Conservation (phyloP, 2,329 filamentous ascomycete species). For the Monosporascus sp. region DNA sequence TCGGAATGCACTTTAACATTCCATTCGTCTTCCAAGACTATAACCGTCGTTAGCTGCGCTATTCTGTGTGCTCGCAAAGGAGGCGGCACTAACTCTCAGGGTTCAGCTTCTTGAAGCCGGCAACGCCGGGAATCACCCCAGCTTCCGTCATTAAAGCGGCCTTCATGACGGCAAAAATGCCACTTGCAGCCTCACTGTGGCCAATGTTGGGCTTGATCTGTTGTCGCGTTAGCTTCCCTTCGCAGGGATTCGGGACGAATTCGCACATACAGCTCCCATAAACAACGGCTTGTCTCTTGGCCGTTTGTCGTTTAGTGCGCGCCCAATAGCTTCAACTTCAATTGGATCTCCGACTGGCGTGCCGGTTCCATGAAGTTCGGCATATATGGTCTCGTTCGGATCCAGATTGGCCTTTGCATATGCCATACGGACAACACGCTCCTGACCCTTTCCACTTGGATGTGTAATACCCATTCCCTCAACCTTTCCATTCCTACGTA, state of each 20-base stretch:
- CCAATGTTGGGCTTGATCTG: constrained; percentile 19
- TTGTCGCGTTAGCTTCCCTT: too few species aligned
- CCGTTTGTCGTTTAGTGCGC: constrained; percentile 13
- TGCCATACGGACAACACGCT: constrained; percentile 13
- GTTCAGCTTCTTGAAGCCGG: constrained; percentile 15
- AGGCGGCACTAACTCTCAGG: constrained; percentile 6
- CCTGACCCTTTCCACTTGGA: constrained; percentile 20
- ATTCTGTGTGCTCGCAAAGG: too few species aligned
- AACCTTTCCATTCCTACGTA: constrained; percentile 17
- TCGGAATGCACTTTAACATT: constrained; percentile 10
- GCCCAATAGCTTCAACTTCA: constrained; percentile 14
- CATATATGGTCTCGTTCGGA: constrained; percentile 15
- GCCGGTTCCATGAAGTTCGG: constrained; percentile 21
- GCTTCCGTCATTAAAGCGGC: constrained; percentile 13
- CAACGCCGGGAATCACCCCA: constrained; percentile 10
- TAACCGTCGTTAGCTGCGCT: neutral
- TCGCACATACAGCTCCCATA: constrained; percentile 11
- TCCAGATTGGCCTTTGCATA: constrained; percentile 17
- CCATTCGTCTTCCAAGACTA: constrained; percentile 8
- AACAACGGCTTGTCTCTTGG: constrained; percentile 9
- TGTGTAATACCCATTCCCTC: constrained; percentile 24
- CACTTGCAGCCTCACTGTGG: constrained; percentile 20
- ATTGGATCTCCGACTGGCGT: constrained; percentile 21
- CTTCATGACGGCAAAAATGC: constrained; percentile 17
- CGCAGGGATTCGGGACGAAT: too few species aligned